Percentiles rank a stretch among this genome's conserved stretches.
phyloP scores from a whole-genome alignment of 1,284 basidiomycete genomes.

The Cystobasidium slooffiae region DNA sequence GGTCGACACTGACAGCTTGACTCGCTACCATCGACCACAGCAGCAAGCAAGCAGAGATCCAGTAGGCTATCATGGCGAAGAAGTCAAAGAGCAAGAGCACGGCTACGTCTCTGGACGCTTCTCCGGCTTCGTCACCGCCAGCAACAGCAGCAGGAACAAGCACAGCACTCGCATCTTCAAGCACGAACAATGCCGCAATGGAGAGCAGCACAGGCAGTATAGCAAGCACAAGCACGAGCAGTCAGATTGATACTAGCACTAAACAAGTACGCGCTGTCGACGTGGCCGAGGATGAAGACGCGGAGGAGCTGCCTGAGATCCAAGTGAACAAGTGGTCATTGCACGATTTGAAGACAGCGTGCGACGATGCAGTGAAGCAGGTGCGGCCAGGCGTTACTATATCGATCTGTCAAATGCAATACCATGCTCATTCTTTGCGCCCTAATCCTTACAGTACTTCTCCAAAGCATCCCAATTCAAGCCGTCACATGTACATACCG shows the following conservation, averaged over 20 bases:
- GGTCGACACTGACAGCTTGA: neutral
- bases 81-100: slow-evolving; percentile 17
- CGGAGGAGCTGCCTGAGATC: slow-evolving; percentile 57
- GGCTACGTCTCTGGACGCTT: neutral
- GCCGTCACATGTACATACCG: slow-evolving; percentile 80
- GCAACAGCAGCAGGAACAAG: slow-evolving; percentile 4
- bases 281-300: neutral
- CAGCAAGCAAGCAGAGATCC: too few relatives aligned
- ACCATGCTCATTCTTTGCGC: neutral
- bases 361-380: slow-evolving; percentile 85
- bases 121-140: neutral
- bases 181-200: neutral
- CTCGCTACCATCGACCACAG: neutral
- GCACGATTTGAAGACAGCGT: slow-evolving; percentile 82
- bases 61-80: slow-evolving; percentile 9
- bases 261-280: neutral
- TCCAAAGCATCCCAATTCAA: slow-evolving; percentile 78
- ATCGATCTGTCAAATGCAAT: too few relatives aligned
- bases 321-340: slow-evolving; percentile 82
- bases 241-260: neutral
- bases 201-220: slow-evolving; percentile 7
- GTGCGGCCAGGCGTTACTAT: too few relatives aligned
- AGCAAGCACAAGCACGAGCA: slow-evolving; percentile 1
- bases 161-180: slow-evolving; percentile 2
- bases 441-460: slow-evolving; percentile 66